Evolutionary conservation across 352 stramenopile genomes (phyloP).

Genomic region (Thalassiosira sp.): DNA sequence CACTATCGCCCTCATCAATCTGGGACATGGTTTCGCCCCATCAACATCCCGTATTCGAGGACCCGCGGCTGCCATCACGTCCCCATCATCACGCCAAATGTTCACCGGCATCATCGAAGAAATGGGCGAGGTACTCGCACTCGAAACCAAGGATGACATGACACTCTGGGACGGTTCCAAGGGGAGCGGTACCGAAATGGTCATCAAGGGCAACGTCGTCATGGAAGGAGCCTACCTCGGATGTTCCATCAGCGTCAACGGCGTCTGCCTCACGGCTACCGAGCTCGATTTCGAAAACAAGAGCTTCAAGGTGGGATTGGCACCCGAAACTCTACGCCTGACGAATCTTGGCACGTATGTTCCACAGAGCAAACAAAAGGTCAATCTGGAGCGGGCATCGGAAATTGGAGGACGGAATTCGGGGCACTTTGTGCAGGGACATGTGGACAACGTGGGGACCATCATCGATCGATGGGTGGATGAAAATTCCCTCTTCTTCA

Average conservation of each 20-base stretch:
- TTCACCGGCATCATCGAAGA: conserved; percentile 99
- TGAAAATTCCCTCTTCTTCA: conserved; percentile 95
- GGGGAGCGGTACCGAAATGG: conserved; percentile 89
- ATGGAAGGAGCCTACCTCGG: conserved; percentile 83
- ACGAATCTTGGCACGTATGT: conserved; percentile 86
- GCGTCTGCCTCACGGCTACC: conserved; percentile 96
- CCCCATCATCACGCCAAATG: conserved; percentile 68
- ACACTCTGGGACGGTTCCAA: conserved; percentile 92
- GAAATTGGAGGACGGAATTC: conserved; percentile 96
- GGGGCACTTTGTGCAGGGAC: conserved; percentile 98
- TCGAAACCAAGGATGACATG: conserved; percentile 91
- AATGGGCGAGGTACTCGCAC: conserved; percentile 92
- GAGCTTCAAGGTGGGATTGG: conserved; percentile 91
- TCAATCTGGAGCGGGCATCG: conserved; percentile 83
- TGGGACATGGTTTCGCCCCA: conserved; percentile 1
- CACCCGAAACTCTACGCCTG: conserved; percentile 92
- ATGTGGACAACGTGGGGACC: conserved; percentile 93
- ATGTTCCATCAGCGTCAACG: conserved; percentile 96
- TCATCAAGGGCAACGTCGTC: conserved; percentile 84
- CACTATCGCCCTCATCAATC: background rate
- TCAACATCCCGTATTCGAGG: background rate
- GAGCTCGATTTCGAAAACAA: conserved; percentile 84
- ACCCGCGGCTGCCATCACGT: background rate
- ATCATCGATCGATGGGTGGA: conserved; percentile 90
- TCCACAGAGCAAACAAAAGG: conserved; percentile 35